Conservation (phyloP, 2,329 filamentous ascomycete genomes). For the Hyphodiscus sp. region DNA sequence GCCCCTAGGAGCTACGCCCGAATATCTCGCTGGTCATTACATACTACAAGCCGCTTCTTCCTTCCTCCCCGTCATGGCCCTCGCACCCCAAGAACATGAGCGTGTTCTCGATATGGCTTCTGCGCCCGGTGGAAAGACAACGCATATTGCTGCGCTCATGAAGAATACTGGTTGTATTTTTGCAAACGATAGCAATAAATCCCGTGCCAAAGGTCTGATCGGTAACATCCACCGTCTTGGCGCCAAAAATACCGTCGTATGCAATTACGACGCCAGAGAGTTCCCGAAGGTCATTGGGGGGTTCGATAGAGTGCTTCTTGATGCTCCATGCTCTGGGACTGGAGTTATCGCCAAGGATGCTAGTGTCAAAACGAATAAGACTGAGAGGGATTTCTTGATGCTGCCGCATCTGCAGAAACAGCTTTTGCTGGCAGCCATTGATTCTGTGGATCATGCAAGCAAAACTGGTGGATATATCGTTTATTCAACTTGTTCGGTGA, state of each 20-base stretch:
- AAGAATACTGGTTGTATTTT: slow-evolving; percentile 94
- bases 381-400: slow-evolving; percentile 86
- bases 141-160: slow-evolving; percentile 94
- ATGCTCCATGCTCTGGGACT: slow-evolving; percentile 93
- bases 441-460: slow-evolving; percentile 84
- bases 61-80: slow-evolving; percentile 95
- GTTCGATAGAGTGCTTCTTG: slow-evolving; percentile 89
- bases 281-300: slow-evolving; percentile 94
- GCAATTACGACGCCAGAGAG: slow-evolving; percentile 88
- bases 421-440: slow-evolving; percentile 84
- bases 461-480: slow-evolving; percentile 94
- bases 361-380: slow-evolving; percentile 97
- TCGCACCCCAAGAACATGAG: slow-evolving; percentile 89
- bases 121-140: slow-evolving; percentile 93
- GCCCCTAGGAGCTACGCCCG: slow-evolving; percentile 80
- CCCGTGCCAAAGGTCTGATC: slow-evolving; percentile 91
- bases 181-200: slow-evolving; percentile 93
- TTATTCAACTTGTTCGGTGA: slow-evolving; percentile 94
- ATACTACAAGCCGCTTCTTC: slow-evolving; percentile 95
- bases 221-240: slow-evolving; percentile 96
- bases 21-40: slow-evolving; percentile 96
- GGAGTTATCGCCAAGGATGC: slow-evolving; percentile 97
- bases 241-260: slow-evolving; percentile 89
- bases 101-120: slow-evolving; percentile 89
- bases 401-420: slow-evolving; percentile 95